phyloP scores from a whole-genome alignment of 306 rosid species.

The Trifolium subterraneum region DNA sequence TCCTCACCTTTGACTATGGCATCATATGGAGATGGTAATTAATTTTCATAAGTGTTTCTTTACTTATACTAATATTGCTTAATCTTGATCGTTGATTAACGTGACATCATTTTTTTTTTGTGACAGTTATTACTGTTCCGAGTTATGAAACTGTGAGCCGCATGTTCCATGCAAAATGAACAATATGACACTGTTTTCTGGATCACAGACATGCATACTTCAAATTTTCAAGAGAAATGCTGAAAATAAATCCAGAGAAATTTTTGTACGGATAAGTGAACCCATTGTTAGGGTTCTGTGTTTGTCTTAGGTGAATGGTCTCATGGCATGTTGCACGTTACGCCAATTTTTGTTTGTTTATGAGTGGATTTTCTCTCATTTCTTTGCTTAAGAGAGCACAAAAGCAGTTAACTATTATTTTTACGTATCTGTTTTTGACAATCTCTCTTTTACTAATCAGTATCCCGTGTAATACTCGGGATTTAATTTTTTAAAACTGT shows the following conservation, averaged over 20 bases:
- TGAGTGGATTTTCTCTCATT: conserved; percentile 15
- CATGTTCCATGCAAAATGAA: conserved; percentile 73
- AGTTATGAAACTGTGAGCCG: conserved; percentile 77
- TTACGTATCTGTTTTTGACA: neutral
- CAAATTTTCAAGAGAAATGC: conserved; percentile 42
- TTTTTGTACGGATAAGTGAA: conserved; percentile 43
- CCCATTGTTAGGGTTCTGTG: conserved; percentile 35
- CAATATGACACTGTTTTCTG: conserved; percentile 12
- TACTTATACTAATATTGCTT: neutral
- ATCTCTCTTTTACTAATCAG: conserved; percentile 21
- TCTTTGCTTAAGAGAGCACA: neutral
- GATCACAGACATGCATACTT: neutral
- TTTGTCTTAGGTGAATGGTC: neutral
- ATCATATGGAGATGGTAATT: conserved; percentile 88
- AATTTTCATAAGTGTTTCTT: conserved; percentile 10
- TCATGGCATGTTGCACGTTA: neutral
- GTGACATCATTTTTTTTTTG: neutral
- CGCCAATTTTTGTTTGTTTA: neutral
- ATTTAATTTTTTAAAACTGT: neutral
- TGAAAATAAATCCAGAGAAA: conserved; percentile 46
- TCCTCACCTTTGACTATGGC: conserved; percentile 97
- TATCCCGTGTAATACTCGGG: neutral
- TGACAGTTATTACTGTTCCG: conserved; percentile 83
- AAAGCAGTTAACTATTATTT: neutral
- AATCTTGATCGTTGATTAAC: neutral